A percentile compares a stretch with the other conserved stretches of the same genome.
Conservation (phyloP, 23 red algal species). For the Gracilaria domingensis region DNA sequence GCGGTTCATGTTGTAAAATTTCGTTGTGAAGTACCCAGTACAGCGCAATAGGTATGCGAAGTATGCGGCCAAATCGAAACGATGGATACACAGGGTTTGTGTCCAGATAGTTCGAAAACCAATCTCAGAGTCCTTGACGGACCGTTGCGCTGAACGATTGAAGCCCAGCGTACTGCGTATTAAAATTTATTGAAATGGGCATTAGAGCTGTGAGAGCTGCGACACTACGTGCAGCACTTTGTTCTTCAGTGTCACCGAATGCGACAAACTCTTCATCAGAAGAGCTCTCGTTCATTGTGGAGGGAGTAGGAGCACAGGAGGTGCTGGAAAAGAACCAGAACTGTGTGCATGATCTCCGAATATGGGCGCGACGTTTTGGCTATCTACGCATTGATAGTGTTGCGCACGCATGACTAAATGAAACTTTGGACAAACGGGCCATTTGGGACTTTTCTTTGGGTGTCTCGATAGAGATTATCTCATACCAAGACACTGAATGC, state of each 20-base stretch:
- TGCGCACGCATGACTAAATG: no score
- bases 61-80: neutral
- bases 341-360: no score
- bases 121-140: neutral
- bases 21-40: slow-evolving; percentile 20
- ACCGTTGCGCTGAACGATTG: neutral
- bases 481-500: no score
- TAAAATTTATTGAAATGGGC: neutral
- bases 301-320: no score
- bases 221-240: neutral
- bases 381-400: no score
- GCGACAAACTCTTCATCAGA: neutral
- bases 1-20: no score
- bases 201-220: neutral
- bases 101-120: slow-evolving; percentile 8
- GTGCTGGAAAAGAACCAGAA: no score
- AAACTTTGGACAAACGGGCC: no score
- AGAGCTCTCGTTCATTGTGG: neutral
- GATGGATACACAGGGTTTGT: slow-evolving; percentile 20
- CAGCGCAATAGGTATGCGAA: slow-evolving; percentile 2
- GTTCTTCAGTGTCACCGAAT: neutral
- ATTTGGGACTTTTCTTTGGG: no score
- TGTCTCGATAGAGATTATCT: no score
- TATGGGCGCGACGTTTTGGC: no score
- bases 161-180: neutral